Percentiles rank a stretch among this genome's conserved stretches.
phyloP scores from a whole-genome alignment of 768 basidiomycete species.

The Mycena amicta region DNA sequence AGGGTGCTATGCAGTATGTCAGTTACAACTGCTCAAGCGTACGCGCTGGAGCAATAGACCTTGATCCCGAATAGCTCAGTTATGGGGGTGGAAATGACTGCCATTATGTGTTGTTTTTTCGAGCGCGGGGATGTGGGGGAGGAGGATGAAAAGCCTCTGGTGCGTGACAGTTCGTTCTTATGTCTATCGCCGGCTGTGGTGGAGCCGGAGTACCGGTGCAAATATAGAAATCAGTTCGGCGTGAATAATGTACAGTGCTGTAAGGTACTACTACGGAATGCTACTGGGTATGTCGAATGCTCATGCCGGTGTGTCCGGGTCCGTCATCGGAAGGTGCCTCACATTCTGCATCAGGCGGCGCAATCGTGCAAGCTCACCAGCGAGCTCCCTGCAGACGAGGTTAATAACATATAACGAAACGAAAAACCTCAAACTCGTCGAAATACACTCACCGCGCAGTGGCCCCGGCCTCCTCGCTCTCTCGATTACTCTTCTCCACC shows the following conservation, averaged over 20 bases:
- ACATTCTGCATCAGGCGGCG: constrained; percentile 72
- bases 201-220: background rate
- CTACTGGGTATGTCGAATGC: background rate
- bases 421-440: no score
- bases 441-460: constrained; percentile 72
- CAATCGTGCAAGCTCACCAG: constrained; percentile 67
- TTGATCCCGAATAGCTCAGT: constrained; percentile 87
- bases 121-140: background rate
- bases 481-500: constrained; percentile 54
- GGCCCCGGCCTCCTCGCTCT: constrained; percentile 57
- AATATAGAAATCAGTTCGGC: no score
- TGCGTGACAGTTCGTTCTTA: background rate
- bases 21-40: no score
- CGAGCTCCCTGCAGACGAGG: constrained; percentile 46
- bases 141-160: background rate
- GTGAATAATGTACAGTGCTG: constrained; percentile 1
- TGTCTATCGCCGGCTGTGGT: background rate
- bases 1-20: constrained; percentile 67
- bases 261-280: background rate
- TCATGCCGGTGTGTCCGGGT: background rate
- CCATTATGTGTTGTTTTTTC: constrained; percentile 45
- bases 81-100: constrained; percentile 77
- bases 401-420: constrained; percentile 3
- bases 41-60: background rate
- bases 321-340: constrained; percentile 30